Evolutionary conservation across 2,329 filamentous ascomycete genomes (phyloP), one percentile per base, ranked within the genome.

Genomic region (Phaeophleospora eucalypticola): DNA sequence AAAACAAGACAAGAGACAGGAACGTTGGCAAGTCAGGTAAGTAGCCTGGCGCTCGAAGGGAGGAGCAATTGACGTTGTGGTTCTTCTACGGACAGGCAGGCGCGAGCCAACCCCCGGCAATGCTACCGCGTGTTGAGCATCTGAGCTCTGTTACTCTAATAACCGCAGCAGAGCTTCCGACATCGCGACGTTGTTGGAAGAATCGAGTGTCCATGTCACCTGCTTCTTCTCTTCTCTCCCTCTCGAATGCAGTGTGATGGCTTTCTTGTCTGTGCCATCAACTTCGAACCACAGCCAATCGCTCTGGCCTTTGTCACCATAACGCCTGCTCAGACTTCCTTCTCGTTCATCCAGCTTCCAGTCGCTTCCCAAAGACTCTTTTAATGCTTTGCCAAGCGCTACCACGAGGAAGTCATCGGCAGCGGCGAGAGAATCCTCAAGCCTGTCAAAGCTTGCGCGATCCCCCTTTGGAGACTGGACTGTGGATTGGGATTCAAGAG

Each of bases 291-390:
- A 38, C 9, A 39, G 6, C 16, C 36, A 10, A n/a, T n/a, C n/a
- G n/a, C n/a, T 48, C 43, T 20, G 35, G 45, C 15, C 45, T 45
- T 3, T 38, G 4, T 49, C 48, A 16, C 34, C 42, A 2, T 45
- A 40, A 14, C 36, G 20, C 19, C 48, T 50, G 9, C 36, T 45
- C 2, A 61, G 46, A 18, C 51, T 19, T 2, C 56, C 58, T 34
- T 58, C 59, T 37, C 50, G 43, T 29, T 48, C 42, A 36, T 59
- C 53, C 15, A 53, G 46, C 12, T 37, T 47, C 61, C 61, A 64
- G 3, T 38, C 48, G 12, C 48, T 32, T 8, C 48, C 55, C 18
- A 36, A 32, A 3, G 29, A 16, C 12, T 45, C 45, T 14, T 39
- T 42, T 3, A 61, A 34, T 4, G 36, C 40, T 1, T 36, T 33